Evolutionary conservation across 257 asterid species (phyloP).

Genomic region (Capsicum pubescens): DNA sequence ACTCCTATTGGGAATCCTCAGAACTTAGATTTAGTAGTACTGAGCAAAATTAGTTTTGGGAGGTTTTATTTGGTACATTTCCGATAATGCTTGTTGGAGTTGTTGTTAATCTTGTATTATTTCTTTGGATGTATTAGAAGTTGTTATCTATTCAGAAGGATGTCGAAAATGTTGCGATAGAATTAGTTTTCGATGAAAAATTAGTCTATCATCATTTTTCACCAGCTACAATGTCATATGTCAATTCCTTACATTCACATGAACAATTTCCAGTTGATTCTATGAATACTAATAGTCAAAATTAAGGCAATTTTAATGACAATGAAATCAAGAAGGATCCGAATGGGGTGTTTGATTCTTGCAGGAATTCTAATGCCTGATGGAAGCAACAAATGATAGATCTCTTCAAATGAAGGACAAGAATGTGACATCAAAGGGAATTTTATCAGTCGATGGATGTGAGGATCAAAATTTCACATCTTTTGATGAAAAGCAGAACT

Average conservation of each 20-base stretch:
- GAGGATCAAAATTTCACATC: constrained; percentile 29
- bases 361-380: constrained; percentile 35
- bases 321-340: constrained; percentile 46
- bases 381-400: constrained; percentile 37
- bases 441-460: constrained; percentile 20
- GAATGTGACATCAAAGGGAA: constrained; percentile 28
- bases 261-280: constrained; percentile 48
- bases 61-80: constrained; percentile 55
- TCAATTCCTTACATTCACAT: constrained; percentile 46
- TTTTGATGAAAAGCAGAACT: constrained; percentile 42
- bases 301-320: constrained; percentile 39
- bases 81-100: constrained; percentile 85
- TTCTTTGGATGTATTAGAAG: constrained; percentile 80
- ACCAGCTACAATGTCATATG: constrained; percentile 82
- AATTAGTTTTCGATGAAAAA: constrained; percentile 62
- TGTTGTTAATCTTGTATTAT: constrained; percentile 56
- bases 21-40: constrained; percentile 84
- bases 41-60: constrained; percentile 70
- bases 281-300: constrained; percentile 31
- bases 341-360: constrained; percentile 29
- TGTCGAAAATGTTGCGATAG: constrained; percentile 57
- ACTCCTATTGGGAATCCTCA: constrained; percentile 98
- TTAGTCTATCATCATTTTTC: constrained; percentile 71
- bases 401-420: constrained; percentile 26
- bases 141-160: constrained; percentile 67